phyloP scores from a whole-genome alignment of 257 asterid genomes.

The Anisodus tanguticus region DNA sequence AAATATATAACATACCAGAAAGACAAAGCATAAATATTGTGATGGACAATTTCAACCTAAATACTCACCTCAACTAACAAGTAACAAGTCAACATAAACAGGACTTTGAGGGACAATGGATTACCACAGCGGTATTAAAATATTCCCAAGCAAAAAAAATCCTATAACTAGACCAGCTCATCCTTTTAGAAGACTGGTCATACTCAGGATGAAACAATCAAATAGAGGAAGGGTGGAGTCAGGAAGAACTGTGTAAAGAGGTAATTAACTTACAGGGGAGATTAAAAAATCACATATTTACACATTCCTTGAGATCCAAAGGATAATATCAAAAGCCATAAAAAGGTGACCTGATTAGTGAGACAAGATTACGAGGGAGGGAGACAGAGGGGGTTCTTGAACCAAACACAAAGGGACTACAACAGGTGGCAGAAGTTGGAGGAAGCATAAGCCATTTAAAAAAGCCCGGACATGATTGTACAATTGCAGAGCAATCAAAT shows the following conservation, averaged over 20 bases:
- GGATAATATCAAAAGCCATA: neutral
- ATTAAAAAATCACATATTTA: conserved; percentile 6
- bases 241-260: conserved; percentile 13
- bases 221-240: neutral
- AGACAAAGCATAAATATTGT: neutral
- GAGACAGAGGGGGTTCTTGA: neutral
- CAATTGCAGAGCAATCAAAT: conserved; percentile 15
- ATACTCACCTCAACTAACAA: neutral
- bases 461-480: neutral
- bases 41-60: neutral
- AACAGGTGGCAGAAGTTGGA: neutral
- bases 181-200: conserved; percentile 2
- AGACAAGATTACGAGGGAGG: neutral
- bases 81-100: neutral
- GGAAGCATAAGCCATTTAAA: conserved; percentile 5
- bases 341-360: neutral
- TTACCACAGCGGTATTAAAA: neutral
- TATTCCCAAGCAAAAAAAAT: neutral
- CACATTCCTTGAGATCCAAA: neutral
- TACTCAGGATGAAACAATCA: conserved; percentile 9
- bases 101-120: neutral
- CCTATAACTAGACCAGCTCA: conserved; percentile 2
- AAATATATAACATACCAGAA: neutral
- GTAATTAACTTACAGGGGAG: neutral
- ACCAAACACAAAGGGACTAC: neutral